Evolutionary conservation across 2,329 filamentous ascomycete species (phyloP), one percentile per base, ranked within the genome.

Genomic region (Paracoccidioides lutzii): DNA sequence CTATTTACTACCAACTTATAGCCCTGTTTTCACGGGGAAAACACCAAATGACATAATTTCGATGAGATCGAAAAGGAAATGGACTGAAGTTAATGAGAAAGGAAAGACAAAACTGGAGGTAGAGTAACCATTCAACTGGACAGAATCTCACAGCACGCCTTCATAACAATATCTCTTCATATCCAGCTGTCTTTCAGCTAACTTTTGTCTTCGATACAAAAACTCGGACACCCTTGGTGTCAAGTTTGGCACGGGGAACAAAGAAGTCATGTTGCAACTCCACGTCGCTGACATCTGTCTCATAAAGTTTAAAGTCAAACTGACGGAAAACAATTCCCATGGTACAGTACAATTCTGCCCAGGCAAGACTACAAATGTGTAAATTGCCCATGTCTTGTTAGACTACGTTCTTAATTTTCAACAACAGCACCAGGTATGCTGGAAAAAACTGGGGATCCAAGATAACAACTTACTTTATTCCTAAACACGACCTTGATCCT

Each of bases 401-500:
- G 43, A 45, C 4, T 28, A 43, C 2, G n/a, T 4, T 5, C 3
- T 43, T 42, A 45, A 7, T 30, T 45, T 22, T 10, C 22, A 28
- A 5, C 5, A 7, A 32, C 9, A 32, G 28, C 3, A 4, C 9
- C 15, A 32, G 28, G 3, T 38, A 3, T 12, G 22, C 40, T 14
- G 35, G 35, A 3, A 7, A 7, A 3, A 42, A 14, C 9, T 42
- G n/a, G n/a, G 43, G 28, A 32, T 12, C 10, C 28, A 32, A 32
- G 37, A 32, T 10, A 50, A 22, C 22, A 52, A 57, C 37, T 55
- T 55, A 57, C 45, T 75, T 73, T 41, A 71, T 70, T n/a, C 75
- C 75, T 8, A 73, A 63, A 58, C 75, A 77, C 62, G 69, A 69
- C 37, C 74, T 63, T 1, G 65, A 67, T 0, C 74, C 75, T 45